These are phyloP conservation scores for Colletotrichum godetiae DNA, from an alignment of 2,329 filamentous ascomycete species.

Conservation along the genomic window DNA sequence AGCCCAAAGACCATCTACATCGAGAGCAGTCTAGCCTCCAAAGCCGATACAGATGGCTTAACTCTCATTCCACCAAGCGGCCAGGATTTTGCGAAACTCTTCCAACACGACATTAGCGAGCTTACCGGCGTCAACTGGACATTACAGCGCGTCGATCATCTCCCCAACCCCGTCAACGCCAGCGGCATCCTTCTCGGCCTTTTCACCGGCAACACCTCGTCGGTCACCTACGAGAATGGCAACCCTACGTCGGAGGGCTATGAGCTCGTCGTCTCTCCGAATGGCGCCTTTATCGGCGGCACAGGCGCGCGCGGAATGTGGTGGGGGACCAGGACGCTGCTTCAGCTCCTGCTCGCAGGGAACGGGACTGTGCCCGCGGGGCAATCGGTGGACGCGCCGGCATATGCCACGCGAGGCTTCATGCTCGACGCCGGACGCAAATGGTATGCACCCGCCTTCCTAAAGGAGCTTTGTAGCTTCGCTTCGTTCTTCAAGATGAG, in stretches of 20 bases:
- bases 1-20: slow-evolving; percentile 52
- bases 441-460: slow-evolving; percentile 43
- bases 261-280: slow-evolving; percentile 50
- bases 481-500: slow-evolving; percentile 59
- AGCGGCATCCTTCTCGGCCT: slow-evolving; percentile 56
- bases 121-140: slow-evolving; percentile 54
- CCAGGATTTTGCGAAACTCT: slow-evolving; percentile 59
- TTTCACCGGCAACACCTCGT: slow-evolving; percentile 39
- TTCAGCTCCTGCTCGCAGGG: slow-evolving; percentile 50
- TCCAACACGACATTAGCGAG: slow-evolving; percentile 55
- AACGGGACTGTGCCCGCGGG: slow-evolving; percentile 45
- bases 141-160: slow-evolving; percentile 48
- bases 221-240: slow-evolving; percentile 59
- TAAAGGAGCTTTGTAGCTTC: slow-evolving; percentile 57
- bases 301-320: slow-evolving; percentile 57
- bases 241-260: slow-evolving; percentile 61
- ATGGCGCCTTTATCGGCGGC: slow-evolving; percentile 50
- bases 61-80: slow-evolving; percentile 63
- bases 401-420: slow-evolving; percentile 56
- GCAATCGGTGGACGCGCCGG: slow-evolving; percentile 50
- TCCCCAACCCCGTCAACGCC: slow-evolving; percentile 41
- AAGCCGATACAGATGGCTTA: slow-evolving; percentile 55
- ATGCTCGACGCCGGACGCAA: slow-evolving; percentile 47
- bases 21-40: slow-evolving; percentile 48
- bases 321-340: slow-evolving; percentile 58